Base-by-base conservation (phyloP, 2,329 filamentous ascomycete genomes). In the Lasiodiplodia sp. region DNA sequence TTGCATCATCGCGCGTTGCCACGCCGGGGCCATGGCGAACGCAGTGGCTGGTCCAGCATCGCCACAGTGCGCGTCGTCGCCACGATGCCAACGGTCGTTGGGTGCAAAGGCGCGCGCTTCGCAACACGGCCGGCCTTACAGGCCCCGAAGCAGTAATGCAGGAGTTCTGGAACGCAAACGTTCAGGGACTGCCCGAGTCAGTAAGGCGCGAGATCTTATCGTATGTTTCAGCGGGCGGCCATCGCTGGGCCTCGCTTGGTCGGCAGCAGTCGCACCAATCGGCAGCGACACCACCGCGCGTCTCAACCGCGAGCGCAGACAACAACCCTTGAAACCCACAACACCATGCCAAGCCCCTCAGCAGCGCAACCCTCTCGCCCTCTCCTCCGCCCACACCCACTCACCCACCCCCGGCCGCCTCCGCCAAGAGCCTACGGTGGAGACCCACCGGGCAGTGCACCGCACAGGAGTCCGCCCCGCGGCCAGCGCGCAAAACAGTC, bases 301-400 rank as follows among this genome's bases (percentile, higher is more conserved):
- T 64, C 23, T 25, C 44, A 52, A 44, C 14, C 40, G 4, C 18
- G 40, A 16, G 16, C 16, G 31, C 40, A 47, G 44, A 47, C 44
- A 47, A 18, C 28, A 47, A 47, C 28, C 21, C 10, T 49, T 64
- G 60, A 64, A 53, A 64, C 44, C 60, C 37, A 52, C 60, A 52
- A 64, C 60, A 64, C 60, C 60, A 64, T n/a, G 60, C 44, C 60
- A 52, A 64, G 60, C 60, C 40, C 37, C n/a, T n/a, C 44, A 47
- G 44, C n/a, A 11, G 40, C 44, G 21, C 44, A 8, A 10, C 18
- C 5, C 11, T 16, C 18, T 47, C 40, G 40, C 40, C 40, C 40
- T 47, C 40, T n/a, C 18, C 40, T 47, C 44, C 44, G 44, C 44
- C 44, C 44, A 47, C n/a, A 47, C n/a, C 44, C 44, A 47, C 44